Conservation (phyloP, 2,329 filamentous ascomycete genomes). For the Xenosphaeropsis pyriputrescens region DNA sequence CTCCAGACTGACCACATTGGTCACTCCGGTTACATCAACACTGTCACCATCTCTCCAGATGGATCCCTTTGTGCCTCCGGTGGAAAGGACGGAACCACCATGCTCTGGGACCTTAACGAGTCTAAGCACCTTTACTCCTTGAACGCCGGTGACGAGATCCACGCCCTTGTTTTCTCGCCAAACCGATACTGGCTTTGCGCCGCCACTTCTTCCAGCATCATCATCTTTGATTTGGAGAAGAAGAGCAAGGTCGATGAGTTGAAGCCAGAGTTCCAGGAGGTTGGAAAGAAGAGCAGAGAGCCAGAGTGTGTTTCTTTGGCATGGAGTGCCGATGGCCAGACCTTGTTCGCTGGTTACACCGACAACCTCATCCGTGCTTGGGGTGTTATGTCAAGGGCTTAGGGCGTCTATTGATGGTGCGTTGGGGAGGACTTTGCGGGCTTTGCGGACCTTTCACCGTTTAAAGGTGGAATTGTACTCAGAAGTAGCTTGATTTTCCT, state of each 20-base stretch:
- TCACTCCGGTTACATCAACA: slow-evolving; percentile 99
- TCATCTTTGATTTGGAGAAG: slow-evolving; percentile 99
- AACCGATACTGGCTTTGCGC: slow-evolving; percentile 99
- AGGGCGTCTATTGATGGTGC: slow-evolving; percentile 21
- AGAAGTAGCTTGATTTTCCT: neutral
- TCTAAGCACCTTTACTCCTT: slow-evolving; percentile 99
- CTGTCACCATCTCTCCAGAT: slow-evolving; percentile 98
- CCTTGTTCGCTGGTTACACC: slow-evolving; percentile 98
- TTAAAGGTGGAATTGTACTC: neutral
- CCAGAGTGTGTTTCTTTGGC: slow-evolving; percentile 96
- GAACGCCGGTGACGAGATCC: slow-evolving; percentile 98
- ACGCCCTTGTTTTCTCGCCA: slow-evolving; percentile 98
- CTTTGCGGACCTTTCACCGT: neutral
- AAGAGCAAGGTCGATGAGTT: slow-evolving; percentile 99
- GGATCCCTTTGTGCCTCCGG: slow-evolving; percentile 97
- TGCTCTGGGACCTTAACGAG: slow-evolving; percentile 99
- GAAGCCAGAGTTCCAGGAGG: slow-evolving; percentile 92
- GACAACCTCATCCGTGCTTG: slow-evolving; percentile 98
- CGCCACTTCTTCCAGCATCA: slow-evolving; percentile 92
- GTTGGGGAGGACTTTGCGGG: neutral
- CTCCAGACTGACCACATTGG: slow-evolving; percentile 99
- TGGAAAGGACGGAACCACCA: slow-evolving; percentile 99
- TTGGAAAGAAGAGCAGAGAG: slow-evolving; percentile 98
- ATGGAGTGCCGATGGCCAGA: slow-evolving; percentile 97
- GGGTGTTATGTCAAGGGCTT: slow-evolving; percentile 94